Evolutionary conservation across 495 filamentous ascomycete genomes (phyloP), one percentile per base, ranked within the genome.

Genomic region (Rostrohypoxylon terebratum): DNA sequence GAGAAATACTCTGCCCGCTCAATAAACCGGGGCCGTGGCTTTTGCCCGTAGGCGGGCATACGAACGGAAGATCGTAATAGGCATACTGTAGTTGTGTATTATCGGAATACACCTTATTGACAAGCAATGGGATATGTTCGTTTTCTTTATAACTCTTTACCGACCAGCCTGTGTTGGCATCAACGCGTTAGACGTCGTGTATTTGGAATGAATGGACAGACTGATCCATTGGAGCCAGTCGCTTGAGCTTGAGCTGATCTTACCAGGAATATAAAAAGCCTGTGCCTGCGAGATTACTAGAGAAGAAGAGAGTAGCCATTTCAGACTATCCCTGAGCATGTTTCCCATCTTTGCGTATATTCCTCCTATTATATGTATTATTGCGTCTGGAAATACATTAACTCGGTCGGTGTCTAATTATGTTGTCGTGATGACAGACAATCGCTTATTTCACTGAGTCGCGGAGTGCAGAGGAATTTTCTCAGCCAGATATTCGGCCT

Each of bases 51-150:
- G 92, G 93, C 8, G 92, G 93, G 74, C 93, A 97, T 59, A 97
- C 92, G 77, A 98, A 97, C 21, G 94, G 94, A 10, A 97, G 90
- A 73, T 97, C 93, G 75, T 91, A 94, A 83, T 95, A 97, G 71
- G 94, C 94, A 87, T 94, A 98, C 80, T 97, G 93, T 8, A 98
- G 83, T 78, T 97, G 92, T 0, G 93, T 95, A 71, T 93, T 90
- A 81, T 97, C 94, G 68, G 93, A 97, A 82, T 94, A 96, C 74
- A 96, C 91, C 80, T 98, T 97, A 82, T 98, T 98, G 61, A 96
- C 93, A n/a, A 94, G 88, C 5, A 98, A 86, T 0, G 94, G 94
- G 28, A 97, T 93, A 4, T 90, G 83, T 73, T 97, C 92, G 77
- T 88, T 86, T 65, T 95, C 90, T 58, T 86, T 85, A 78, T 97